Conservation (phyloP, 495 filamentous ascomycete species). For the Pseudoneurospora amorphoporcata region DNA sequence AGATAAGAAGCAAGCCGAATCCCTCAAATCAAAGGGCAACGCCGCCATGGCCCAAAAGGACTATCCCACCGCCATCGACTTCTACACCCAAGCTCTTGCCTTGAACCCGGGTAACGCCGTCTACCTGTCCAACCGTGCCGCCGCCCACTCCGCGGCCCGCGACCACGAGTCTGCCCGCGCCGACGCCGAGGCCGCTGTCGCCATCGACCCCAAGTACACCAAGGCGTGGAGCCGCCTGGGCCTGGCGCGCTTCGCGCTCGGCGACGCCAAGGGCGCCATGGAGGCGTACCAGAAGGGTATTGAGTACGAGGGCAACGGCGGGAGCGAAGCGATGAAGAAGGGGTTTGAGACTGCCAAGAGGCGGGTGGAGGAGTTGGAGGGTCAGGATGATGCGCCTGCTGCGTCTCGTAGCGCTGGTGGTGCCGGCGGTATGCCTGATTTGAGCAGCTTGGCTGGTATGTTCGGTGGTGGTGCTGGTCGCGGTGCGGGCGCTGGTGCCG, state of each 20-base stretch:
- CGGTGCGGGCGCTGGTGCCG: conserved; percentile 44
- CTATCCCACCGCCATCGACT: conserved; percentile 66
- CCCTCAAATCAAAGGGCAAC: conserved; percentile 85
- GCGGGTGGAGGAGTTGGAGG: conserved; percentile 63
- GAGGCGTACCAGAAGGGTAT: conserved; percentile 92
- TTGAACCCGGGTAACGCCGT: conserved; percentile 81
- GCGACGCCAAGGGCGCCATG: conserved; percentile 82
- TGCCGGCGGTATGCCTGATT: conserved; percentile 29
- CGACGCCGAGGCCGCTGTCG: conserved; percentile 82
- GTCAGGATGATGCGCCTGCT: conserved; percentile 23
- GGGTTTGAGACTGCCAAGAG: conserved; percentile 85
- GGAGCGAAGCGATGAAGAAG: conserved; percentile 80
- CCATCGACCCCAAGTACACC: conserved; percentile 81
- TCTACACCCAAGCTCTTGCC: conserved; percentile 75
- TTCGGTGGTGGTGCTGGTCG: conserved; percentile 47
- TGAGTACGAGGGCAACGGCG: conserved; percentile 85
- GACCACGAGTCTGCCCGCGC: conserved; percentile 70
- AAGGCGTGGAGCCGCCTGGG: conserved; percentile 94
- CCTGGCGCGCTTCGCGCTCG: conserved; percentile 79
- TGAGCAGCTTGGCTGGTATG: conserved; percentile 56
- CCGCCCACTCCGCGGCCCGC: conserved; percentile 70
- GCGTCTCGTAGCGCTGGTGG: conserved; percentile 30
- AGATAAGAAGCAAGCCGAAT: conserved; percentile 68
- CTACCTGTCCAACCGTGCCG: conserved; percentile 95
- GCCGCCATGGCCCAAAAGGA: conserved; percentile 88